A percentile compares a stretch with the other conserved stretches of the same genome.
These are phyloP conservation scores for Sungouiozyma intestinalis DNA, from an alignment of 805 yeast species.

Conservation along the genomic window DNA sequence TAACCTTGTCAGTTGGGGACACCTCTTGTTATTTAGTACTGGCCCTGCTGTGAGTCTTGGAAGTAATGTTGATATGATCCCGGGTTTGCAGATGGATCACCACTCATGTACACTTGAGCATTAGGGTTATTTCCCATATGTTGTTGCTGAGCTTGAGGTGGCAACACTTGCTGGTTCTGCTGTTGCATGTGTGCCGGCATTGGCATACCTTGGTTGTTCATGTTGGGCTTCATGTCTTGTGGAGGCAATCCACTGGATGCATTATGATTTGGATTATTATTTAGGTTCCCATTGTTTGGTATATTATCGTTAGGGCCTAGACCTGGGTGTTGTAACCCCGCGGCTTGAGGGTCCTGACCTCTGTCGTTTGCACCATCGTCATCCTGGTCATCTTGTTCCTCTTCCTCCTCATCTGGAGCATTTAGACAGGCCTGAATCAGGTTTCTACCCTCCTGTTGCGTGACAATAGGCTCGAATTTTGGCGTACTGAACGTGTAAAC, in stretches of 20 bases:
- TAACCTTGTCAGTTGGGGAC: too few species aligned
- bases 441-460: slow-evolving; percentile 94
- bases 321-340: neutral
- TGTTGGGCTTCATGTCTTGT: slow-evolving; percentile 2
- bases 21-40: neutral
- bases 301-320: neutral
- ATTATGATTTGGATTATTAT: slow-evolving; percentile 3
- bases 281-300: neutral
- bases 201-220: slow-evolving; percentile 2
- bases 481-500: slow-evolving; percentile 99
- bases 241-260: slow-evolving; percentile 2
- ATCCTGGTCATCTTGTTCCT: slow-evolving; percentile 53
- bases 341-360: slow-evolving; percentile 1
- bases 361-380: slow-evolving; percentile 27
- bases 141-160: slow-evolving; percentile 5
- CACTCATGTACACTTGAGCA: slow-evolving; percentile 25
- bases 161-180: slow-evolving; percentile 2
- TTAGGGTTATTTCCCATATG: slow-evolving; percentile 21
- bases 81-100: slow-evolving; percentile 35
- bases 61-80: slow-evolving; percentile 57
- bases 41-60: slow-evolving; percentile 41
- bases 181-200: slow-evolving; percentile 2
- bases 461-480: slow-evolving; percentile 92
- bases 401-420: slow-evolving; percentile 83
- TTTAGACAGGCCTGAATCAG: slow-evolving; percentile 93